Percentiles rank a stretch among this genome's conserved stretches.
Conservation (phyloP, 1,284 basidiomycete species). For the Pyrrhoderma lamaoense region DNA sequence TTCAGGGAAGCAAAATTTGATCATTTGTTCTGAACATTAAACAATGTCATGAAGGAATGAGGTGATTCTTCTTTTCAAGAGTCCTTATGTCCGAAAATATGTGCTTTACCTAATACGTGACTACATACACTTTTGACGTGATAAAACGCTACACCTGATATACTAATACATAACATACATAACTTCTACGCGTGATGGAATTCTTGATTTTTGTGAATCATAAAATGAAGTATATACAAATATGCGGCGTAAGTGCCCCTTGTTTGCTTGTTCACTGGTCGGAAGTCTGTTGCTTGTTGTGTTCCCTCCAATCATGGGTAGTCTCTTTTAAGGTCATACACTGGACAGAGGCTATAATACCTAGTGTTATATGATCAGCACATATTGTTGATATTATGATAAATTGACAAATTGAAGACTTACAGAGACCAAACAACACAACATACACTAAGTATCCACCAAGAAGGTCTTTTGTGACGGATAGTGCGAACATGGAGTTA, state of each 20-base stretch:
- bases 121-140: no score
- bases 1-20: no score
- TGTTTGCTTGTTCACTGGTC: not conserved
- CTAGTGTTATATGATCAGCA: not conserved
- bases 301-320: constrained; percentile 19
- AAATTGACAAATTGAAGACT: not conserved
- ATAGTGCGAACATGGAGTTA: constrained; percentile 21
- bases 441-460: constrained; percentile 12
- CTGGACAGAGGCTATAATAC: constrained; percentile 15
- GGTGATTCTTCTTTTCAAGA: no score
- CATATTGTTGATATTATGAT: no score
- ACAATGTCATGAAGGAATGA: not conserved
- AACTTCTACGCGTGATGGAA: no score
- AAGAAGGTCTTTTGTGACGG: constrained; percentile 15
- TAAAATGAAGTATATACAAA: no score
- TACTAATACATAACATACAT: no score
- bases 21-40: not conserved
- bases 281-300: not conserved
- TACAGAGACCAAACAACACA: constrained; percentile 5
- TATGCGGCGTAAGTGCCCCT: not conserved
- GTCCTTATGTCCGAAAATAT: no score
- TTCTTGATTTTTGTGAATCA: no score
- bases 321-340: constrained; percentile 20
- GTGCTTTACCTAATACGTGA: no score
- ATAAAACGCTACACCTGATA: no score